Evolutionary conservation across 208 protist species (phyloP).

Genomic region (Leishmania arabica): DNA sequence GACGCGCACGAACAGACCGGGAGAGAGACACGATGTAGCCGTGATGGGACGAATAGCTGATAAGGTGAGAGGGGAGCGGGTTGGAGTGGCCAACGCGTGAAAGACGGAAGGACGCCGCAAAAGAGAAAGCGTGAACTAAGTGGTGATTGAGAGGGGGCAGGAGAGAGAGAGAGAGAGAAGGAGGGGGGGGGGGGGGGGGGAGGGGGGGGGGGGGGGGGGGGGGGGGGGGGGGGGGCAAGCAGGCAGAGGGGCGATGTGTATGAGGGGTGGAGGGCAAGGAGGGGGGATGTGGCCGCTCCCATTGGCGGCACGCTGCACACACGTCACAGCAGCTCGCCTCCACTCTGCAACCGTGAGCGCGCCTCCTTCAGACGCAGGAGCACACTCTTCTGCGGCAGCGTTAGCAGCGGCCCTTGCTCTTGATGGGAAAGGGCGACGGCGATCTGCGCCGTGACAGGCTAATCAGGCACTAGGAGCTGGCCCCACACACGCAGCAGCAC

Average conservation of each 20-base stretch:
- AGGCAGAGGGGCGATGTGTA: no score
- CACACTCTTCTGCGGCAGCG: conserved; percentile 45
- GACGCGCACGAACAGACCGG: not conserved
- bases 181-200: no score
- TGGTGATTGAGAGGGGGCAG: not conserved
- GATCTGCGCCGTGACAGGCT: conserved; percentile 48
- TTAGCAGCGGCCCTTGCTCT: conserved; percentile 35
- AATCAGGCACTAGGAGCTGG: conserved; percentile 51
- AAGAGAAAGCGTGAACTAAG: conserved; percentile 18
- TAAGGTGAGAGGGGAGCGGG: not conserved
- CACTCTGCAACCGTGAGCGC: conserved; percentile 10
- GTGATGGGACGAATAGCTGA: not conserved
- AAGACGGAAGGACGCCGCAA: conserved; percentile 4
- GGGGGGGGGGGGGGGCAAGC: no score
- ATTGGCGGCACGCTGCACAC: conserved; percentile 6
- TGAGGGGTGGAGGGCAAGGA: not conserved
- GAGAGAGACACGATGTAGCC: not conserved
- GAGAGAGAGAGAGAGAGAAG: no score
- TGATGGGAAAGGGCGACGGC: conserved; percentile 49
- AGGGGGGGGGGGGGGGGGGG: no score
- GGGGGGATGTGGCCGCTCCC: not conserved
- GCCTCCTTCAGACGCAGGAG: conserved; percentile 44
- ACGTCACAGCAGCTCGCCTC: conserved; percentile 19
- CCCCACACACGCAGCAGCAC: conserved; percentile 53
- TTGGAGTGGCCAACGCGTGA: not conserved